Percentiles rank a stretch among this genome's conserved stretches.
Conservation (phyloP, 108 stramenopile genomes). For the Tribonema minus region DNA sequence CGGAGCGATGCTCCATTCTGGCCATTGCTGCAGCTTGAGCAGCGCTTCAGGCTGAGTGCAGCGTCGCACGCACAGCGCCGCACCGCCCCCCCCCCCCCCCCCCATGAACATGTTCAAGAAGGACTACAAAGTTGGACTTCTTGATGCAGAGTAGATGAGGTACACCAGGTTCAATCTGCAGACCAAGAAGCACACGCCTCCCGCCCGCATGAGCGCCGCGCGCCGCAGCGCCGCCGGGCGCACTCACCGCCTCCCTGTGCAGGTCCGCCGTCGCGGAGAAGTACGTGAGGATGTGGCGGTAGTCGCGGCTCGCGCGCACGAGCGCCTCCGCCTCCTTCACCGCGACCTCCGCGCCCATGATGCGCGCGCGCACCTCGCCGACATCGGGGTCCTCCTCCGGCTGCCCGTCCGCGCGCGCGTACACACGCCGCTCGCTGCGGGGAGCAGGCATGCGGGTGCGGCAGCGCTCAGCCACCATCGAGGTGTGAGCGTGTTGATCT, state of each 20-base stretch:
- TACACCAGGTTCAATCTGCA: too few species aligned
- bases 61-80: not conserved
- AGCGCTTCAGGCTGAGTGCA: too few species aligned
- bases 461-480: too few species aligned
- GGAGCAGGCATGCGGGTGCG: too few species aligned
- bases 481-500: too few species aligned
- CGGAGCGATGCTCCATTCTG: too few species aligned
- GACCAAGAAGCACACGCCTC: not conserved
- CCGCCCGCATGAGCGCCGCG: not conserved
- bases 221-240: not conserved
- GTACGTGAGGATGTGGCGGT: slow-evolving; percentile 32
- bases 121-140: too few species aligned
- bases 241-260: not conserved
- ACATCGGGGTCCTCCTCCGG: slow-evolving; percentile 24
- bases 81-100: too few species aligned
- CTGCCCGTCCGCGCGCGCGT: not conserved
- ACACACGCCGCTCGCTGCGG: not conserved
- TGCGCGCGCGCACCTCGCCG: slow-evolving; percentile 19
- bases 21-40: too few species aligned
- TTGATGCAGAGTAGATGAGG: too few species aligned
- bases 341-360: not conserved
- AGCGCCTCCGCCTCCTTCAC: slow-evolving; percentile 23
- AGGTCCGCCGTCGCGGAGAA: slow-evolving; percentile 35
- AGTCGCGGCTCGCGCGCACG: slow-evolving; percentile 22
- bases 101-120: too few species aligned